Percentiles rank a stretch among this genome's conserved stretches.
These are phyloP conservation scores for Magnaporthiopsis incrustans DNA, from an alignment of 2,329 filamentous ascomycete species.

Conservation along the genomic window DNA sequence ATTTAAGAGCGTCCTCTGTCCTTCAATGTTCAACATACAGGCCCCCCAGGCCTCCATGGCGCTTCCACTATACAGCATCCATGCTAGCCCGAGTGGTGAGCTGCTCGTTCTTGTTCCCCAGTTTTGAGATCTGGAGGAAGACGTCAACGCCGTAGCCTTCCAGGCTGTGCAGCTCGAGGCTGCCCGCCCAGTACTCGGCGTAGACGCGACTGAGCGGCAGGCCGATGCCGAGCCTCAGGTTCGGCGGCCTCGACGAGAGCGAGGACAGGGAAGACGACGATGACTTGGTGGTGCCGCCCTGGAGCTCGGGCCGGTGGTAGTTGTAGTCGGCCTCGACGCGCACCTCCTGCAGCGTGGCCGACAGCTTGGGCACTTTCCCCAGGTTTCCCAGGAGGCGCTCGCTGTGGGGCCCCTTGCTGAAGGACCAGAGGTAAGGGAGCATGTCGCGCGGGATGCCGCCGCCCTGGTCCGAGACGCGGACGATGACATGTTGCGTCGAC, in stretches of 20 bases:
- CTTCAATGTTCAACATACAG: background rate
- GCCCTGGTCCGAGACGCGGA: conserved; percentile 90
- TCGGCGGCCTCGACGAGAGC: conserved; percentile 74
- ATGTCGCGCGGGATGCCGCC: conserved; percentile 83
- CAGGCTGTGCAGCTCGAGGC: conserved; percentile 79
- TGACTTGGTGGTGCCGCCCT: conserved; percentile 5
- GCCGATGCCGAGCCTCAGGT: conserved; percentile 85
- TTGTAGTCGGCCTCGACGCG: conserved; percentile 33
- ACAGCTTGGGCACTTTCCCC: conserved; percentile 78
- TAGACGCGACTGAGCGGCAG: conserved; percentile 90
- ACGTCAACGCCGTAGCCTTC: conserved; percentile 95
- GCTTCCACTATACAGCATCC: conserved; percentile 54
- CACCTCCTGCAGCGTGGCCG: conserved; percentile 87
- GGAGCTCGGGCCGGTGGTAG: conserved; percentile 13
- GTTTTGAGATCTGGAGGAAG: conserved; percentile 89
- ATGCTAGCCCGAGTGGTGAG: conserved; percentile 70
- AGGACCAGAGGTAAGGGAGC: conserved; percentile 90
- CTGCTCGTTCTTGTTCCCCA: conserved; percentile 97
- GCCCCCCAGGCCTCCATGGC: background rate
- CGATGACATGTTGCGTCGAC: conserved; percentile 88
- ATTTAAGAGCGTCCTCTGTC: background rate
- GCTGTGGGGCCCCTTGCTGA: conserved; percentile 82
- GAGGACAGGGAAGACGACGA: conserved; percentile 60
- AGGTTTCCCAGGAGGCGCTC: conserved; percentile 76
- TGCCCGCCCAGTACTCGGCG: conserved; percentile 96